Conservation (phyloP, 2,329 filamentous ascomycete genomes). For the Trichoderma asperellum region DNA sequence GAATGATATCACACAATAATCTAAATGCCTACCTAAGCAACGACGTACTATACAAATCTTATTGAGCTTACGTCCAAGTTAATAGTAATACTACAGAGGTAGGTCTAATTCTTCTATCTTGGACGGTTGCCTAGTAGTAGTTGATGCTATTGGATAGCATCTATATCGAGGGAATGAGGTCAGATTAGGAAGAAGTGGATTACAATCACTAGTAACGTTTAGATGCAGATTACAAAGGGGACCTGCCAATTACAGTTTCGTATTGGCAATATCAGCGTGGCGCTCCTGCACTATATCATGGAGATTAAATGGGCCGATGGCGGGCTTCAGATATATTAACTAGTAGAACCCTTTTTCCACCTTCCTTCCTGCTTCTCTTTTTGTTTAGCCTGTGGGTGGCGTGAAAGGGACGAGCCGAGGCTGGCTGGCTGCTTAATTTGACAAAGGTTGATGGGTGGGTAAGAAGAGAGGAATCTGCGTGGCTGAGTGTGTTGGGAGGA, state of each 20-base stretch:
- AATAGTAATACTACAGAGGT: too few species aligned
- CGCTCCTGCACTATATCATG: neutral
- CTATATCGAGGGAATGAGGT: neutral
- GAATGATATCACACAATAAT: too few species aligned
- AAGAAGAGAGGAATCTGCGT: neutral
- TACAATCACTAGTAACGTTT: neutral
- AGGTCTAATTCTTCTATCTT: too few species aligned
- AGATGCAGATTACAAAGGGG: neutral
- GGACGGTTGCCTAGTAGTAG: neutral
- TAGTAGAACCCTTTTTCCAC: neutral
- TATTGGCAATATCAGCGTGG: neutral
- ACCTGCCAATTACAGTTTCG: slow-evolving; percentile 1
- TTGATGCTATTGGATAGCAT: neutral
- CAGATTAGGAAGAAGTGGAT: neutral
- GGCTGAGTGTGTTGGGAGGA: neutral
- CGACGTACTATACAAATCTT: too few species aligned
- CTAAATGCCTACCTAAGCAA: too few species aligned
- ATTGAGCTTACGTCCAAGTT: too few species aligned
- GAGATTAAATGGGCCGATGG: slow-evolving; percentile 21
- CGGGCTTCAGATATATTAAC: slow-evolving; percentile 24
- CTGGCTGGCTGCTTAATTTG: slow-evolving; percentile 2
- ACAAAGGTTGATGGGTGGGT: neutral
- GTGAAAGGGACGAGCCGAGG: slow-evolving; percentile 3
- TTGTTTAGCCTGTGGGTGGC: neutral
- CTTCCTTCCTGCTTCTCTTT: neutral